These are phyloP conservation scores for Aspergillus neotritici DNA, from an alignment of 2,329 filamentous ascomycete genomes.

Conservation along the genomic window DNA sequence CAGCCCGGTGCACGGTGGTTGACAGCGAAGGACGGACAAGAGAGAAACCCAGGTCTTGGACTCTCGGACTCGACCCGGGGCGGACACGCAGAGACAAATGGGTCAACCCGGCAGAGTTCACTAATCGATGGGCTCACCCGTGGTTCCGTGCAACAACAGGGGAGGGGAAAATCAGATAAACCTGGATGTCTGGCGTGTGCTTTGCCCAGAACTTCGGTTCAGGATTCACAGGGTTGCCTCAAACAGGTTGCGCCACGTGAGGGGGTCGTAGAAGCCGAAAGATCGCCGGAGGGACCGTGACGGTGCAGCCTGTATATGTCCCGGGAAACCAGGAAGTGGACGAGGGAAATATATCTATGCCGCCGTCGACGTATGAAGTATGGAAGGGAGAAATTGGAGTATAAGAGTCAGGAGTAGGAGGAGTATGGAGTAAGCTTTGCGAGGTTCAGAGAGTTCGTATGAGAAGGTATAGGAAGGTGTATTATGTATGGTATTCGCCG, in stretches of 20 bases:
- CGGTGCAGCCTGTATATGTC: too few species aligned
- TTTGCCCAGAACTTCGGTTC: neutral
- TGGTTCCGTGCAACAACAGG: constrained; percentile 7
- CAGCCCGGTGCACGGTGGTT: too few species aligned
- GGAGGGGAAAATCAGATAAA: constrained; percentile 3
- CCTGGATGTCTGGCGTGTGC: constrained; percentile 3
- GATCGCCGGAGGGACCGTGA: constrained; percentile 11
- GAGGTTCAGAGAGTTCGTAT: too few species aligned
- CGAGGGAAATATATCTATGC: too few species aligned
- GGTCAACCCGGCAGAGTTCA: constrained; percentile 10
- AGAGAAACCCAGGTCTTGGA: constrained; percentile 3
- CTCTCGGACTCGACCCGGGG: constrained; percentile 10
- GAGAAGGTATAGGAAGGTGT: too few species aligned
- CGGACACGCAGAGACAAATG: constrained; percentile 12
- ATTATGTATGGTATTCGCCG: neutral
- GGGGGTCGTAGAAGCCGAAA: constrained; percentile 6
- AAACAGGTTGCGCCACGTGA: constrained; percentile 16
- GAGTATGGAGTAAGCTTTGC: too few species aligned
- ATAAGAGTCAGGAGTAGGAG: too few species aligned
- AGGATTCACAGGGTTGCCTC: constrained; percentile 2
- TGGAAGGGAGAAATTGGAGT: too few species aligned
- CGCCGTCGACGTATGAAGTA: too few species aligned
- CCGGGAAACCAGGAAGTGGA: too few species aligned
- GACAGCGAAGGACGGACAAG: constrained; percentile 4
- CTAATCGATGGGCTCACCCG: constrained; percentile 7